phyloP scores from a whole-genome alignment of 23 red algal genomes.

The Agarophyton chilense region DNA sequence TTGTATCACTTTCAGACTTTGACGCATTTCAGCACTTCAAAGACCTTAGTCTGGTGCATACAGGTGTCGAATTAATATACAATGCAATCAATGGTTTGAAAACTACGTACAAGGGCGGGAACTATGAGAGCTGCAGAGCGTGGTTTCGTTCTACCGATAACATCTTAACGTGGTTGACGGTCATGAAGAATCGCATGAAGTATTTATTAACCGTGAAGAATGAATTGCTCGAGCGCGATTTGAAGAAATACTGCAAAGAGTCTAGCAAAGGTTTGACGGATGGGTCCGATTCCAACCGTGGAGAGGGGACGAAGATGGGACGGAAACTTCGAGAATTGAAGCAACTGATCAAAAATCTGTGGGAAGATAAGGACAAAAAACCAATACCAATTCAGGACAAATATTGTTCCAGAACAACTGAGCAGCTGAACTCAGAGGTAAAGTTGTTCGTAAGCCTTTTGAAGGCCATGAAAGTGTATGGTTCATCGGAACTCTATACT shows the following conservation, averaged over 20 bases:
- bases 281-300: neutral
- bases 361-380: neutral
- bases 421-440: neutral
- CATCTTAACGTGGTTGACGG: neutral
- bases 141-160: slow-evolving; percentile 7
- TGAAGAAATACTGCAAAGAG: slow-evolving; percentile 13
- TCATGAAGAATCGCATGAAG: slow-evolving; percentile 5
- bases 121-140: neutral
- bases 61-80: neutral
- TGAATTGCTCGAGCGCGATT: neutral
- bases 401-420: neutral
- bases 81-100: neutral
- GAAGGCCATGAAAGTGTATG: neutral
- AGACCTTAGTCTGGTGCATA: neutral
- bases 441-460: neutral
- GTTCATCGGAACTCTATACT: neutral
- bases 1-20: neutral
- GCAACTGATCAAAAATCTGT: neutral
- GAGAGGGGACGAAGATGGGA: neutral
- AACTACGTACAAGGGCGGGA: neutral
- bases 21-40: neutral
- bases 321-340: neutral
- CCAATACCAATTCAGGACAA: neutral
- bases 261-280: neutral
- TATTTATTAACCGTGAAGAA: neutral